Base-by-base conservation (phyloP, 2,329 filamentous ascomycete genomes). In the Aspergillus persii region DNA sequence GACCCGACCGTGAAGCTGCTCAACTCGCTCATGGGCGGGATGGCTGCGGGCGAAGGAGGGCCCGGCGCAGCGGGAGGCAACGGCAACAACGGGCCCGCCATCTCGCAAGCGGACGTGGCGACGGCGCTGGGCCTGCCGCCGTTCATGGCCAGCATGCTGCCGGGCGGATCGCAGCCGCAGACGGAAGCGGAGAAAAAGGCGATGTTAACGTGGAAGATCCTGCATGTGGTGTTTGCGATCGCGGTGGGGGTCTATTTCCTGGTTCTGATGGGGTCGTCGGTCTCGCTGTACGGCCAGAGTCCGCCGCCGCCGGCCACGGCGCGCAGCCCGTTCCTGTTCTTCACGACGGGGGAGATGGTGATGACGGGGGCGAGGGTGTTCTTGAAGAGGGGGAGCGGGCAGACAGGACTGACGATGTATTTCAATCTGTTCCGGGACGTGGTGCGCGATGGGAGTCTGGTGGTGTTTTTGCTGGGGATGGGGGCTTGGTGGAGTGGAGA, bases 211-310 rank as follows among this genome's bases (percentile, higher is more conserved):
- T 88, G 85, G 86, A 82, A 84, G 54, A 71, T 84, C 26, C 69
- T 86, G 8, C 86, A 88, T 67, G 79, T 82, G 4, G 50, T 87
- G 15, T 86, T 87, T 68, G 80, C 85, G 3, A 69, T 87, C n/a
- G 67, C 73, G 2, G 75, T 86, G 26, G 85, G 82, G 0, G 64
- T 82, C 46, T 89, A 88, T 70, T 77, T 79, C 41, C 62, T 79
- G 0, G 69, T 76, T 30, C 59, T 74, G 15, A 66, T 79, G 44
- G 66, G 71, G 30, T 61, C 68, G 36, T 75, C 78, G 15, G 71
- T 77, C 47, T 64, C 70, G 31, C 68, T 69, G 50, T 80, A 74
- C 56, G 77, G 77, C 11, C 71, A 66, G 57, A 69, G 70, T 36
- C 77, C 77, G 23, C 78, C 78, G 3, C 75, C 77, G 36, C 78